A percentile compares a stretch with the other conserved stretches of the same genome.
Evolutionary conservation across 257 asterid genomes (phyloP).

Genomic region (Datura wrightii): DNA sequence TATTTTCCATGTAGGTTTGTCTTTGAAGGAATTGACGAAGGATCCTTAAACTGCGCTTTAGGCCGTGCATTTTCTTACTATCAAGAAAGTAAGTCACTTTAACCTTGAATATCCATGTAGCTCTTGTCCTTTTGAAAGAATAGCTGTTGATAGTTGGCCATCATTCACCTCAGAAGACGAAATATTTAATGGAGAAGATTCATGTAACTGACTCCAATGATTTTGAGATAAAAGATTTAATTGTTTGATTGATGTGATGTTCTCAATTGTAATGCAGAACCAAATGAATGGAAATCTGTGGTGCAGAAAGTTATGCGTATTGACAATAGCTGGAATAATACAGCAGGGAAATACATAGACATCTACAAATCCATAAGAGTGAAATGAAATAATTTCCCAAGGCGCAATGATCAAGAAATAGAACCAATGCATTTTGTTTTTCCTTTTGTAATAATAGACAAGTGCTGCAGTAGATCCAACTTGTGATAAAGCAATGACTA

Average conservation of each 20-base stretch:
- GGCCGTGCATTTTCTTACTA: conserved; percentile 74
- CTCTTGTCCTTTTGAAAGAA: not conserved
- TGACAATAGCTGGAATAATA: conserved; percentile 82
- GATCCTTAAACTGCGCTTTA: conserved; percentile 61
- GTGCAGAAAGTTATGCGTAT: conserved; percentile 65
- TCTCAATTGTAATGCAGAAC: conserved; percentile 54
- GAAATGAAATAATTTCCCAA: conserved; percentile 20
- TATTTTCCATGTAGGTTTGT: conserved; percentile 59
- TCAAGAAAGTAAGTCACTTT: conserved; percentile 58
- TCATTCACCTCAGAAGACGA: not conserved
- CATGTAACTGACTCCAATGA: not conserved
- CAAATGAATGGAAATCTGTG: conserved; percentile 57
- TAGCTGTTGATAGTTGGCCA: not conserved
- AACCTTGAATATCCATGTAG: not conserved
- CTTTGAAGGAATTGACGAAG: conserved; percentile 85
- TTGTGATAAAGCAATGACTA: not conserved
- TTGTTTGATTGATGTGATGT: not conserved
- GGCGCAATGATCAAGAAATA: not conserved
- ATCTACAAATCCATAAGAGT: conserved; percentile 62
- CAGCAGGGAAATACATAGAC: conserved; percentile 79
- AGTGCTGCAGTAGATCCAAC: not conserved
- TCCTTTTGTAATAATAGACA: not conserved
- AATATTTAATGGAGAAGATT: not conserved
- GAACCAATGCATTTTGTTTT: not conserved
- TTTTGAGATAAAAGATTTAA: not conserved